Evolutionary conservation across 352 stramenopile genomes (phyloP).

Genomic region (Phytophthora multivora): DNA sequence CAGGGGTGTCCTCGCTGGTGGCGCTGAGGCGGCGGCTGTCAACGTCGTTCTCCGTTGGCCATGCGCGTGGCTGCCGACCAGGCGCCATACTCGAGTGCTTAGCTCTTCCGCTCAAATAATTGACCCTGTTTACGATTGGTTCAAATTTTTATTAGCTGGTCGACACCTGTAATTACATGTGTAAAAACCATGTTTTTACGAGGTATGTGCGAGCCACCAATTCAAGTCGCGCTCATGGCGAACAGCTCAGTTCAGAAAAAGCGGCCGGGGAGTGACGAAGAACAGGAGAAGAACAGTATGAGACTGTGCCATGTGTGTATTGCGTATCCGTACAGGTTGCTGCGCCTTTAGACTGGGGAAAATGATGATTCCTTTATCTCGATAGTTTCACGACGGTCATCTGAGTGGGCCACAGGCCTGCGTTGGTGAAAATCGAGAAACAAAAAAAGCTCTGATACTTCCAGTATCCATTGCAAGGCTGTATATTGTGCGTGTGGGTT

Average conservation of each 20-base stretch:
- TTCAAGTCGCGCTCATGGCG: neutral
- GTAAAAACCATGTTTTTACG: constrained; percentile 2
- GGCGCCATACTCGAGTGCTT: constrained; percentile 7
- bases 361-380: constrained; percentile 89
- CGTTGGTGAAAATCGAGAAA: constrained; percentile 89
- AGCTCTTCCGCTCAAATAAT: neutral
- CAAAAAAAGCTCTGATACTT: constrained; percentile 85
- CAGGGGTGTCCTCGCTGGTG: constrained; percentile 23
- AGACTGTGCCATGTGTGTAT: neutral
- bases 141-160: constrained; percentile 17
- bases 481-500: constrained; percentile 2
- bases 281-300: neutral
- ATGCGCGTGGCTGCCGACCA: constrained; percentile 9
- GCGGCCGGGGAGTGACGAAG: neutral
- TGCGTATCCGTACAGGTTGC: neutral
- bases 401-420: constrained; percentile 66
- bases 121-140: constrained; percentile 16
- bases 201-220: neutral
- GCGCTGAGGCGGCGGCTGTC: constrained; percentile 17
- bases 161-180: neutral
- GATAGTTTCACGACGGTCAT: constrained; percentile 91
- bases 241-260: constrained; percentile 17
- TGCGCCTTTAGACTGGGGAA: constrained; percentile 47
- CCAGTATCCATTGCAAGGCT: constrained; percentile 30
- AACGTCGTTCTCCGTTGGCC: constrained; percentile 34